phyloP scores from a whole-genome alignment of 352 stramenopile species.

The Phytophthora pseudosyringae region DNA sequence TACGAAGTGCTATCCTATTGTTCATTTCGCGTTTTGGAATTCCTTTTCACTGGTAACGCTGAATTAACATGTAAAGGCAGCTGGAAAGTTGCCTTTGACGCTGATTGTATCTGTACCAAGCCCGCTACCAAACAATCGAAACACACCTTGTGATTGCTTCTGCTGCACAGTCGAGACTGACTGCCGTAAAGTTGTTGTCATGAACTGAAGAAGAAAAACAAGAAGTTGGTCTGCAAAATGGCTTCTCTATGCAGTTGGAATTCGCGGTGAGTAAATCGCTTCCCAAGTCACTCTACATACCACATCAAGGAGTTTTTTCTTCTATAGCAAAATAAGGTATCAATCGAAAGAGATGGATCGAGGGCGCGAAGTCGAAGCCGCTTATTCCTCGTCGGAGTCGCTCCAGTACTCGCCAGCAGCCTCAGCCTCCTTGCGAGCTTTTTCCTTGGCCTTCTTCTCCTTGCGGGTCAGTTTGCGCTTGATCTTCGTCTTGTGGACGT shows the following conservation, averaged over 20 bases:
- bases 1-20: not conserved
- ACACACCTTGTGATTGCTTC: too few relatives aligned
- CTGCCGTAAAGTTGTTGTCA: too few relatives aligned
- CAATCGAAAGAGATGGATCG: conserved; percentile 38
- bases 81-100: too few relatives aligned
- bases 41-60: not conserved
- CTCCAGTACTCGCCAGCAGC: conserved; percentile 85
- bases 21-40: not conserved
- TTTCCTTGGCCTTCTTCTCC: conserved; percentile 89
- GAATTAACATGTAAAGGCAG: too few relatives aligned
- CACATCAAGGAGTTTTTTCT: conserved; percentile 38
- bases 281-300: conserved; percentile 50
- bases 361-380: conserved; percentile 34
- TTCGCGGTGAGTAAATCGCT: conserved; percentile 36
- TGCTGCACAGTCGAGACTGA: too few relatives aligned
- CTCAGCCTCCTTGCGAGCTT: conserved; percentile 90
- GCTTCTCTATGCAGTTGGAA: conserved; percentile 42
- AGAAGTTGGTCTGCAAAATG: conserved; percentile 30
- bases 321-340: conserved; percentile 57
- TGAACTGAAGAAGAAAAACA: conserved; percentile 2
- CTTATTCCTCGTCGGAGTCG: conserved; percentile 80
- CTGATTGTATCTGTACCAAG: too few relatives aligned
- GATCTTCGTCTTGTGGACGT: conserved; percentile 88
- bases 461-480: conserved; percentile 92
- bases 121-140: too few relatives aligned